Base-by-base conservation (phyloP, 1,284 basidiomycete species). In the Cryptococcus floricola region DNA sequence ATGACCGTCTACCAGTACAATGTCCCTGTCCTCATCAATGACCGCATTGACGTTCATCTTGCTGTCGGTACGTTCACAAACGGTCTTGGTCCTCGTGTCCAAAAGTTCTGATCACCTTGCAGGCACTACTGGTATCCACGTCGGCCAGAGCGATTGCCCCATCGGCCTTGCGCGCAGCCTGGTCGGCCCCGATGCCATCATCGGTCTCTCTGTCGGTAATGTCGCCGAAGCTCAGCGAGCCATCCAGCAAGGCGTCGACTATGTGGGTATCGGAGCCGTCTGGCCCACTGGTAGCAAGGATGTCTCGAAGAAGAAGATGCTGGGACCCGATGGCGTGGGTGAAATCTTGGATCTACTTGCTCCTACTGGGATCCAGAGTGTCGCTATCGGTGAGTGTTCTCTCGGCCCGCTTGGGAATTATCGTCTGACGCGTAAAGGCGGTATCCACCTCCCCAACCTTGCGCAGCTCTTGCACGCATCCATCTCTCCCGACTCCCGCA, bases 121-220 rank as follows among this genome's bases (percentile, higher is more conserved):
- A 50, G 73, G 73, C 9, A 87, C 86, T 2, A 84, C 85, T 49
- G 93, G 90, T 5, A 85, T 97, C 10, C 94, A 98, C 69, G 80
- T 98, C 50, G 94, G 94, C 4, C 94, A 98, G 77, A 84, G 85
- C 0, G 94, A 98, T 72, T 89, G 94, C 81, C 85, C 89, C 2
- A 80, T 91, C 1, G 63, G 79, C 2, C 69, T 85, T 28, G 92
- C 89, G 0, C 85, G 89, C 34, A 69, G 71, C 16, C 79, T 94
- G 5, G 80, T 97, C 0, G 90, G 90, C 0, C 69, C 80, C 0
- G 82, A 82, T 18, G 80, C 86, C 0, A 81, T 96, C 60, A 84
- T 98, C 43, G 94, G 94, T 1, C 81, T 93, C 16, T 89, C 87
- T 18, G 89, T 89, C 65, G 86, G 87, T 63, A 87, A 82, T 10